Evolutionary conservation across 805 yeast species (phyloP).

Genomic region (Starmerella apis): DNA sequence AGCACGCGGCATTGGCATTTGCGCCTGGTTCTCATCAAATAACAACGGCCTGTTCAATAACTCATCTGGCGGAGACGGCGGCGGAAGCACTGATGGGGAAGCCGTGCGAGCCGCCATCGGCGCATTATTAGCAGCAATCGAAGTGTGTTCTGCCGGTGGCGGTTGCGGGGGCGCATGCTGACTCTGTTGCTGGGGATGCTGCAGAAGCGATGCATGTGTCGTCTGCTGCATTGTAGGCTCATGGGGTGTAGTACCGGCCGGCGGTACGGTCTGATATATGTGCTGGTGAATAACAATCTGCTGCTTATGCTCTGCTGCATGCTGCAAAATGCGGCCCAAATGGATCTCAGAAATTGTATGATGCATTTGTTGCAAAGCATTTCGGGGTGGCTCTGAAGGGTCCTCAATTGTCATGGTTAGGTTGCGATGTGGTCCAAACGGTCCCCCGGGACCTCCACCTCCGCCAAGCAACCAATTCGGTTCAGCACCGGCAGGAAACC

Average conservation of each 20-base stretch:
- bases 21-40: conserved; percentile 19
- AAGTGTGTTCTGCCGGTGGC: background rate
- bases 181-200: conserved; percentile 10
- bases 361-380: conserved; percentile 20
- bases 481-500: conserved; percentile 24
- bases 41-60: conserved; percentile 15
- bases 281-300: conserved; percentile 69
- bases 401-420: conserved; percentile 21
- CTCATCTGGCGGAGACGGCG: conserved; percentile 22
- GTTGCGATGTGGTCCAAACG: conserved; percentile 11
- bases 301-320: conserved; percentile 25
- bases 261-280: conserved; percentile 35
- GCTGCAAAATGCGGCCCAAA: conserved; percentile 25
- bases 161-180: conserved; percentile 3
- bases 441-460: conserved; percentile 6
- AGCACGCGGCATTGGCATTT: background rate
- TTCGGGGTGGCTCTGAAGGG: conserved; percentile 1
- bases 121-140: background rate
- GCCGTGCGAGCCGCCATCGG: background rate
- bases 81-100: background rate
- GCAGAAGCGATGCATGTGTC: background rate
- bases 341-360: conserved; percentile 23
- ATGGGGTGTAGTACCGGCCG: background rate
- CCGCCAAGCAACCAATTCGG: conserved; percentile 16
- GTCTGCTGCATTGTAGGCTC: background rate